Conservation (phyloP, 2,329 filamentous ascomycete species). For the Cytospora leucostoma region DNA sequence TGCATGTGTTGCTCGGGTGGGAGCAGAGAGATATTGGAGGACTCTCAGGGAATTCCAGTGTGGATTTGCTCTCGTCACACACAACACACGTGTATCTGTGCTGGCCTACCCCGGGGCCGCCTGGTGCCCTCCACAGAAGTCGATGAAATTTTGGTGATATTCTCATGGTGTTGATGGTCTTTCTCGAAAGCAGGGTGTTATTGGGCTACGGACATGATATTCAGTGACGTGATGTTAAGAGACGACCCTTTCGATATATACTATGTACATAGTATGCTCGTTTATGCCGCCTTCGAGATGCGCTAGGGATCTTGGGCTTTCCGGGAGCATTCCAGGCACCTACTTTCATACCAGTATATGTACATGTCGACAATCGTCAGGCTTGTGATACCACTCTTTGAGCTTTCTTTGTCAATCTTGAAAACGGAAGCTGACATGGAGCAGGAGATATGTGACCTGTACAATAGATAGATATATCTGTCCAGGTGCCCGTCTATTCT, state of each 20-base stretch:
- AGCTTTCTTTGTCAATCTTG: neutral
- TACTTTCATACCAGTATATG: neutral
- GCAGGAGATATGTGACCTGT: too few species aligned
- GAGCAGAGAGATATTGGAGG: neutral
- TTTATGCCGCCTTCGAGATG: neutral
- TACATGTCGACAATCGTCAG: neutral
- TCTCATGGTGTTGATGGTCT: neutral
- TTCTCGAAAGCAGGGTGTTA: neutral
- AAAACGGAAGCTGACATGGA: too few species aligned
- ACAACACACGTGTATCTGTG: neutral
- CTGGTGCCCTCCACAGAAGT: neutral
- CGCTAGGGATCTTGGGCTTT: neutral
- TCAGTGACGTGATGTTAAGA: neutral
- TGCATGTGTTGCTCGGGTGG: conserved; percentile 1
- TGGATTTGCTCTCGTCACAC: neutral
- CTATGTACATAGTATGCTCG: neutral
- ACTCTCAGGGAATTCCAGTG: neutral
- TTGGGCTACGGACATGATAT: neutral
- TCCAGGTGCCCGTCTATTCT: too few species aligned
- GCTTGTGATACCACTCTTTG: neutral
- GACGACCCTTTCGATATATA: neutral
- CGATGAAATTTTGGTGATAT: too few species aligned
- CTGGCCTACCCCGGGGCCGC: neutral
- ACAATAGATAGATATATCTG: too few species aligned
- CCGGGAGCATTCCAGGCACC: neutral